These are phyloP conservation scores for Colletotrichum phormii DNA, from an alignment of 2,329 filamentous ascomycete species.

Conservation along the genomic window DNA sequence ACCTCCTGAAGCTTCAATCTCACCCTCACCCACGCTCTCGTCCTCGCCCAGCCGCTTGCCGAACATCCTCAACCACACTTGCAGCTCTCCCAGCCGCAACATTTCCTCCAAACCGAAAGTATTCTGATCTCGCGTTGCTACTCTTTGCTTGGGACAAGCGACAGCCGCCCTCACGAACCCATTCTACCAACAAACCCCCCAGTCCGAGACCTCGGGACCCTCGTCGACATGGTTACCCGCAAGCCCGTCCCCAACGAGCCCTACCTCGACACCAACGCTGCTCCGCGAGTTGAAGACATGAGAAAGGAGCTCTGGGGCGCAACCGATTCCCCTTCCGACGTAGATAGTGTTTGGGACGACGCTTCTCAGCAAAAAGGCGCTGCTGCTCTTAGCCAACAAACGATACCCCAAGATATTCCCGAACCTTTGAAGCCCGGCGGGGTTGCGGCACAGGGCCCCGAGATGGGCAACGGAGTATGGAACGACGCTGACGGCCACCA, in stretches of 20 bases:
- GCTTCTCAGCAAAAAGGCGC: conserved; percentile 31
- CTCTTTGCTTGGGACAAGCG: conserved; percentile 4
- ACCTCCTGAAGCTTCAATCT: conserved; percentile 29
- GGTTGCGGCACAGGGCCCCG: conserved; percentile 36
- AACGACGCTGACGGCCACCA: conserved; percentile 41
- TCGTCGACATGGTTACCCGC: conserved; percentile 54
- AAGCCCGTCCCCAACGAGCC: conserved; percentile 50
- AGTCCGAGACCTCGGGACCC: conserved; percentile 31
- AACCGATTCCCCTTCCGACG: conserved; percentile 46
- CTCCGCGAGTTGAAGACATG: conserved; percentile 43
- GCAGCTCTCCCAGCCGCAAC: conserved; percentile 9
- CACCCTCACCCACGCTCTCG: neutral
- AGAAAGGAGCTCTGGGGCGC: conserved; percentile 47
- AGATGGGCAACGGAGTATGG: conserved; percentile 47
- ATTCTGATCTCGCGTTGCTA: neutral
- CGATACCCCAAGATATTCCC: conserved; percentile 42
- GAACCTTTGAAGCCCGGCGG: conserved; percentile 48
- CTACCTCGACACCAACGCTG: conserved; percentile 40
- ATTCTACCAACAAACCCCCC: neutral
- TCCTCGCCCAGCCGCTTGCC: conserved; percentile 2
- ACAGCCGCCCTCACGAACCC: neutral
- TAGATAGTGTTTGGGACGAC: conserved; percentile 42
- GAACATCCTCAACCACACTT: conserved; percentile 1
- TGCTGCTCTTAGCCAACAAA: conserved; percentile 10
- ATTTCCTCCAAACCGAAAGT: neutral